A percentile compares a stretch with the other conserved stretches of the same genome.
phyloP scores from a whole-genome alignment of 169 alveolate genomes.

The Eimeria brunetti region DNA sequence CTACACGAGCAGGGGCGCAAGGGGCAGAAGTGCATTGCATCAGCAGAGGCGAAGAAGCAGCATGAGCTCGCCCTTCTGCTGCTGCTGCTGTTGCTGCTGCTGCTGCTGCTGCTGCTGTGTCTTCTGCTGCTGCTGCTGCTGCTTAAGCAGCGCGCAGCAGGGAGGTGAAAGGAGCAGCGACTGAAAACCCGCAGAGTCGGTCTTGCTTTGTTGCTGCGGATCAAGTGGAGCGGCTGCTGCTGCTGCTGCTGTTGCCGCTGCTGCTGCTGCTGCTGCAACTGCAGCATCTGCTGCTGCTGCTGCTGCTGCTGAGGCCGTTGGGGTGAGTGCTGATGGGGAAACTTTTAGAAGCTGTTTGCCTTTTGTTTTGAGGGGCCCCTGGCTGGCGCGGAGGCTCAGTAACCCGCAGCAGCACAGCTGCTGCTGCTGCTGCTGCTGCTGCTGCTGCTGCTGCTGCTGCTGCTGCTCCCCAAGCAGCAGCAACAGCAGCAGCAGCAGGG shows the following conservation, averaged over 20 bases:
- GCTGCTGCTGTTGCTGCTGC: constrained; percentile 18
- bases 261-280: neutral
- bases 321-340: too few relatives aligned
- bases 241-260: neutral
- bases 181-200: too few relatives aligned
- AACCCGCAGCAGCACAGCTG: neutral
- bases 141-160: neutral
- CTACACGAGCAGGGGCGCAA: neutral
- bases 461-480: constrained; percentile 16
- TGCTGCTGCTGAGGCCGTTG: neutral
- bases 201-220: too few relatives aligned
- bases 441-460: neutral
- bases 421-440: constrained; percentile 8
- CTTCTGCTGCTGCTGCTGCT: too few relatives aligned
- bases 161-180: neutral
- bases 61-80: neutral
- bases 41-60: constrained; percentile 29
- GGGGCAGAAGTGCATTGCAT: neutral
- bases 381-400: neutral
- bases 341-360: too few relatives aligned
- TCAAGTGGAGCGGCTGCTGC: constrained; percentile 7
- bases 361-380: constrained; percentile 28
- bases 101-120: neutral
- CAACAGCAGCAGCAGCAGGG: neutral
- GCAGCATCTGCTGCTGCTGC: neutral